Conservation (phyloP, 768 basidiomycete species). For the Suillus ampliporus region DNA sequence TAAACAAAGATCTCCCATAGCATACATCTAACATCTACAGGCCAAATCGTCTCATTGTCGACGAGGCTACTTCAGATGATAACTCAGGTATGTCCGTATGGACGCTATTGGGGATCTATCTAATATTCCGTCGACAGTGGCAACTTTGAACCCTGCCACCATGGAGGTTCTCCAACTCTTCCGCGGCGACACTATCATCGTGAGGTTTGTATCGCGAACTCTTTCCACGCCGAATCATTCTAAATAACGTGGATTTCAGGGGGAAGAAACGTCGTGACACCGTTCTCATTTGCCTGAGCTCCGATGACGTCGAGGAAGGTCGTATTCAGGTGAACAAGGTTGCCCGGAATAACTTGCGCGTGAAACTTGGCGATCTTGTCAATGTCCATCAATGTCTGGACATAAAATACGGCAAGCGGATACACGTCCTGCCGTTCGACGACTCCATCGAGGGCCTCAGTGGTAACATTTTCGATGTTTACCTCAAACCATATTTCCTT, state of each 20-base stretch:
- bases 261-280: conserved; percentile 99
- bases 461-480: conserved; percentile 98
- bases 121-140: conserved; percentile 56
- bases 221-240: neutral
- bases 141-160: conserved; percentile 93
- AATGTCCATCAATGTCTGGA: conserved; percentile 96
- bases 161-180: conserved; percentile 95
- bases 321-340: conserved; percentile 99
- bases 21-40: conserved; percentile 48
- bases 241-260: conserved; percentile 44
- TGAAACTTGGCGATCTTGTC: conserved; percentile 96
- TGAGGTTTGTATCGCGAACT: conserved; percentile 60
- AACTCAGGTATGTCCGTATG: conserved; percentile 75
- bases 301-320: conserved; percentile 97
- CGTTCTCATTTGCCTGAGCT: conserved; percentile 94
- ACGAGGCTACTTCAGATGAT: conserved; percentile 92
- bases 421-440: conserved; percentile 96
- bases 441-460: conserved; percentile 98
- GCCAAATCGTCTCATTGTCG: conserved; percentile 96
- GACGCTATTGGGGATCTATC: conserved; percentile 20
- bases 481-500: conserved; percentile 98
- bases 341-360: conserved; percentile 97
- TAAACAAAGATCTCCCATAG: conserved; percentile 18
- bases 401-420: conserved; percentile 98
- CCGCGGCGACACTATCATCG: conserved; percentile 95